A percentile compares a stretch with the other conserved stretches of the same genome.
Evolutionary conservation across 768 basidiomycete species (phyloP).

Genomic region (Mycena albidolilacea): DNA sequence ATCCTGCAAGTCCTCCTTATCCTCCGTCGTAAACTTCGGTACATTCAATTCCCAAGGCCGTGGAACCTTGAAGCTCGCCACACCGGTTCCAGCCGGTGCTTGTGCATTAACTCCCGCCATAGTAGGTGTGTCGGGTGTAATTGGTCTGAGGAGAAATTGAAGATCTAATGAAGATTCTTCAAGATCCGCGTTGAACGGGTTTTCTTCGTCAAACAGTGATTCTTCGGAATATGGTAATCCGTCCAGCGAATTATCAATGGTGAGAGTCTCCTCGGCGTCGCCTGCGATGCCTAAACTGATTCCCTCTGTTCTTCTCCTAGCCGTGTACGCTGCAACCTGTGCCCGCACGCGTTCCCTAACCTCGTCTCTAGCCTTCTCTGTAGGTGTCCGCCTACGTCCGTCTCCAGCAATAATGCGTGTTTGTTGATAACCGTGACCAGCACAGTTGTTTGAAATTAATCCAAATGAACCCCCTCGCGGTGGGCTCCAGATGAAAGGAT

Average conservation of each 20-base stretch:
- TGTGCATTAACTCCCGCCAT: not conserved
- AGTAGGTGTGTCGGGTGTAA: not conserved
- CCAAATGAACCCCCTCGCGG: conserved; percentile 36
- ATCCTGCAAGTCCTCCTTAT: conserved; percentile 24
- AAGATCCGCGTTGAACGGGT: conserved; percentile 1
- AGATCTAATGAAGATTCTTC: not conserved
- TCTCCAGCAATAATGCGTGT: not conserved
- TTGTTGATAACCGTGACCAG: not conserved
- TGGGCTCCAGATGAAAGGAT: conserved; percentile 32
- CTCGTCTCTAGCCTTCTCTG: not conserved
- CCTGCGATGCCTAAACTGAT: conserved; percentile 14
- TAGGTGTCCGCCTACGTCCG: not conserved
- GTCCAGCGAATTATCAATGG: conserved; percentile 1
- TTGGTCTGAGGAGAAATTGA: not conserved
- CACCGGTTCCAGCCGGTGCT: conserved; percentile 11
- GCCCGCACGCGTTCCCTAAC: not conserved
- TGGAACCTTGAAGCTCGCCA: conserved; percentile 22
- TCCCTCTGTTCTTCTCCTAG: not conserved
- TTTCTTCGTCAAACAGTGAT: not conserved
- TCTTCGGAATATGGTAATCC: not conserved
- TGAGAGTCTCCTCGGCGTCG: not conserved
- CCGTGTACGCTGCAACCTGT: conserved; percentile 7
- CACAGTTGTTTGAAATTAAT: not conserved
- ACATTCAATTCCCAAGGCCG: conserved; percentile 30
- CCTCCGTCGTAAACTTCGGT: conserved; percentile 4